phyloP scores from a whole-genome alignment of 192 early-diverging fungal genomes.

The Spizellomyces punctatus region DNA sequence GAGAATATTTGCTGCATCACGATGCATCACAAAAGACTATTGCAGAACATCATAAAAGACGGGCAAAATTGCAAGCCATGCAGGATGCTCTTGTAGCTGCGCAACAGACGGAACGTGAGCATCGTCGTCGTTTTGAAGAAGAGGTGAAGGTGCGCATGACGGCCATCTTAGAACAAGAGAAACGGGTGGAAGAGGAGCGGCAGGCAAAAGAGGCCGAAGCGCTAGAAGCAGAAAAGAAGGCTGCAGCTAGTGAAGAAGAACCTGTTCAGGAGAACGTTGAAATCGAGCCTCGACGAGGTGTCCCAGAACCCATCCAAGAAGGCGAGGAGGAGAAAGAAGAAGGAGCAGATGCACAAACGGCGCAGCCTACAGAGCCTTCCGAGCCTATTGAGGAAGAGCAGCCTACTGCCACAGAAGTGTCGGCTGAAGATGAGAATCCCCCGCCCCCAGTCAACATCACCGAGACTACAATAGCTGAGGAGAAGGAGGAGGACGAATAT shows the following conservation, averaged over 20 bases:
- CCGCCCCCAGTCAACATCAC: neutral
- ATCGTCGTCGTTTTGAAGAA: conserved; percentile 20
- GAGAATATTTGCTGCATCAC: conserved; percentile 34
- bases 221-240: conserved; percentile 3
- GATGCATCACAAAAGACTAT: conserved; percentile 1
- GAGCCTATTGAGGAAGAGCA: neutral
- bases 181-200: conserved; percentile 15
- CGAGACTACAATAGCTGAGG: conserved; percentile 8
- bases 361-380: neutral
- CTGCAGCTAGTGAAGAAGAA: neutral
- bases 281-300: conserved; percentile 7
- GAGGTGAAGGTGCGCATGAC: conserved; percentile 9
- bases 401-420: neutral
- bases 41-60: neutral
- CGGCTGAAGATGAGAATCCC: conserved; percentile 9
- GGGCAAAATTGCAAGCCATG: conserved; percentile 3
- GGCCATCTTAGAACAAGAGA: conserved; percentile 13
- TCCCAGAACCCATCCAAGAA: conserved; percentile 22
- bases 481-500: conserved; percentile 13
- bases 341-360: conserved; percentile 6
- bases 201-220: neutral
- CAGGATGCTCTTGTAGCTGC: neutral
- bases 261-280: neutral
- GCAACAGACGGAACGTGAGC: conserved; percentile 10
- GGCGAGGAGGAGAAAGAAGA: conserved; percentile 26